Evolutionary conservation across 768 basidiomycete genomes (phyloP).

Genomic region (Phaeotremella skinneri): DNA sequence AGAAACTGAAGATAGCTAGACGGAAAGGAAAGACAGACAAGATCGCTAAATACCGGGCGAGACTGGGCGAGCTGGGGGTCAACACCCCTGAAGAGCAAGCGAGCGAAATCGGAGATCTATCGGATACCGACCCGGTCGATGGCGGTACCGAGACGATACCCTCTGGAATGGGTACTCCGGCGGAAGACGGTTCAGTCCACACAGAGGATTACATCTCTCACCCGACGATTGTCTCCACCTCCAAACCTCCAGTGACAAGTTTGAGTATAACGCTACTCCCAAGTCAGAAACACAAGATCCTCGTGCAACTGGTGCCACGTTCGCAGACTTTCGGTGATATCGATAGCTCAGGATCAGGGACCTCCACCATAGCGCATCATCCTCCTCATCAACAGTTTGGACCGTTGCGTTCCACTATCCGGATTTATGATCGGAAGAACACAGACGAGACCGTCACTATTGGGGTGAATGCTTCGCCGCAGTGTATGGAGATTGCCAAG

Average conservation of each 20-base stretch:
- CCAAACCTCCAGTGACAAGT: slow-evolving; percentile 6
- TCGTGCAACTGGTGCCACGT: slow-evolving; percentile 29
- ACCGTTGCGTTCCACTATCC: slow-evolving; percentile 17
- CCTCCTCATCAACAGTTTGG: background rate
- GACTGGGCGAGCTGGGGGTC: slow-evolving; percentile 43
- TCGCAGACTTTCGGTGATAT: background rate
- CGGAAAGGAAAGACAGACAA: slow-evolving; percentile 49
- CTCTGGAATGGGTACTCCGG: background rate
- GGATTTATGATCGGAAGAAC: slow-evolving; percentile 42
- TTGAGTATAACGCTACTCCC: slow-evolving; percentile 35
- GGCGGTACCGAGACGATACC: background rate
- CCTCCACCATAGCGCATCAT: background rate
- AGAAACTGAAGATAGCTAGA: slow-evolving; percentile 49
- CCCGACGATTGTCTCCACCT: no score
- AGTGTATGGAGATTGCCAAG: background rate
- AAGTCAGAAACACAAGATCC: slow-evolving; percentile 38
- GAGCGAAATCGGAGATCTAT: slow-evolving; percentile 8
- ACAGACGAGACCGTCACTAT: slow-evolving; percentile 38
- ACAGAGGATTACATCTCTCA: no score
- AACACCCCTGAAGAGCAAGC: slow-evolving; percentile 14
- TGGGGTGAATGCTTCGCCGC: slow-evolving; percentile 13
- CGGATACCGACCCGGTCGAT: background rate
- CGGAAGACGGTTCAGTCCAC: background rate
- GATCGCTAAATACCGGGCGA: slow-evolving; percentile 41
- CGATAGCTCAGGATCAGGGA: background rate